Conservation (phyloP, 2,329 filamentous ascomycete genomes). For the Colletotrichum sp. region DNA sequence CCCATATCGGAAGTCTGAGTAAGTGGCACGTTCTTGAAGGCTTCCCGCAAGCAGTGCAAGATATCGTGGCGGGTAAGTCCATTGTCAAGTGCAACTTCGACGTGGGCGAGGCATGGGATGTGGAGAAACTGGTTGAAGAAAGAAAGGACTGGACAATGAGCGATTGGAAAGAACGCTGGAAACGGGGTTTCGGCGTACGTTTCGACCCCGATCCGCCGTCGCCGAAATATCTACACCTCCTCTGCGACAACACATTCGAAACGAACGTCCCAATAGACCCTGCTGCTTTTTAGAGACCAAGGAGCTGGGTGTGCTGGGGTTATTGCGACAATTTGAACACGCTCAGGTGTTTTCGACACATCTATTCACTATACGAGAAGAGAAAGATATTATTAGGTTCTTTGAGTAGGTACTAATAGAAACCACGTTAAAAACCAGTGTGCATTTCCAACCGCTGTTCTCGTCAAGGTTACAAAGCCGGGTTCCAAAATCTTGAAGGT, state of each 20-base stretch:
- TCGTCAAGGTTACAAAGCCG: too few species aligned
- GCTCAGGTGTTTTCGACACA: too few species aligned
- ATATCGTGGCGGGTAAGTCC: background rate
- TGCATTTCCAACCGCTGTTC: too few species aligned
- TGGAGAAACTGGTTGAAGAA: background rate
- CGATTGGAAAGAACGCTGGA: background rate
- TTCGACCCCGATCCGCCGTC: background rate
- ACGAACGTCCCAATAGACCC: too few species aligned
- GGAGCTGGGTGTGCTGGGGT: too few species aligned
- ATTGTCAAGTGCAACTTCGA: background rate
- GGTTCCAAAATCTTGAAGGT: too few species aligned
- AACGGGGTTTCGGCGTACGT: fast-evolving
- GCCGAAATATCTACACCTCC: background rate
- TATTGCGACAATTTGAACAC: too few species aligned
- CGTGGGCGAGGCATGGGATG: background rate
- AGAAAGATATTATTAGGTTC: too few species aligned
- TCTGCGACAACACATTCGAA: background rate
- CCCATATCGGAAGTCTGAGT: background rate
- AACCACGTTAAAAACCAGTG: too few species aligned
- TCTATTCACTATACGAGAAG: too few species aligned
- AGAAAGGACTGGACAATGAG: background rate
- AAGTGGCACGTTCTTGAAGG: background rate
- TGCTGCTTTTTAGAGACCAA: too few species aligned
- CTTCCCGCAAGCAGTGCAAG: background rate
- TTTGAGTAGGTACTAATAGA: too few species aligned